Percentiles rank a stretch among this genome's conserved stretches.
Conservation (phyloP, 2,329 filamentous ascomycete species). For the Aspergillus viridinutans region DNA sequence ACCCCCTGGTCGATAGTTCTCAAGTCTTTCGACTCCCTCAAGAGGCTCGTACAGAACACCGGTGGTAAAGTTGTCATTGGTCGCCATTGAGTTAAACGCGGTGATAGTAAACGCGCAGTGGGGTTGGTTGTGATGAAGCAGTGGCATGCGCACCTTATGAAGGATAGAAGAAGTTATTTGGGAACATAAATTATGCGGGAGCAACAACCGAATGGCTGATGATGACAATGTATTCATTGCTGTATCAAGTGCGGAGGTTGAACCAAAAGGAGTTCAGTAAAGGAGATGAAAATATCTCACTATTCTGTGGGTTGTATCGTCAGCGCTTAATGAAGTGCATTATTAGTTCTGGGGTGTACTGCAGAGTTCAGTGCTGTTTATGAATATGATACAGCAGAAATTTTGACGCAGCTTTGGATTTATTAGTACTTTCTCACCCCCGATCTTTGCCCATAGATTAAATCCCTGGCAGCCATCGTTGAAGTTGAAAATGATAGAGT, state of each 20-base stretch:
- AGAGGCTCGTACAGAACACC: slow-evolving; percentile 14
- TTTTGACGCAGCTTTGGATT: too few relatives aligned
- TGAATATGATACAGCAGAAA: too few relatives aligned
- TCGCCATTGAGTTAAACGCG: slow-evolving; percentile 9
- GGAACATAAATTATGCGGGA: slow-evolving; percentile 2
- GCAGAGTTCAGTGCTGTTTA: too few relatives aligned
- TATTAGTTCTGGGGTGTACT: too few relatives aligned
- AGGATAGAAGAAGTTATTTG: slow-evolving; percentile 2
- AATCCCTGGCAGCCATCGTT: too few relatives aligned
- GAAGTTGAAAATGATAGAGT: too few relatives aligned
- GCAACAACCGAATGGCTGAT: not conserved
- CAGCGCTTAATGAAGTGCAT: too few relatives aligned
- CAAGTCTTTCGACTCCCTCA: slow-evolving; percentile 19
- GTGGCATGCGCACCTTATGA: slow-evolving; percentile 4
- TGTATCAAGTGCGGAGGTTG: not conserved
- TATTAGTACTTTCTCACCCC: too few relatives aligned
- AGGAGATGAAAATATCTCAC: too few relatives aligned
- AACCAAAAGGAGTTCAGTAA: too few relatives aligned
- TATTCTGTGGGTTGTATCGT: too few relatives aligned
- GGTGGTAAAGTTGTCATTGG: slow-evolving; percentile 2
- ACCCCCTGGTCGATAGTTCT: slow-evolving; percentile 21
- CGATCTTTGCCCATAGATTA: too few relatives aligned
- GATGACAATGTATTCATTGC: slow-evolving; percentile 10
- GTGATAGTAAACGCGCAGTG: slow-evolving; percentile 6
- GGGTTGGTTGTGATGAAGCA: slow-evolving; percentile 5